Evolutionary conservation across 345 rosid genomes (phyloP).

Genomic region (Gossypium stocksii): DNA sequence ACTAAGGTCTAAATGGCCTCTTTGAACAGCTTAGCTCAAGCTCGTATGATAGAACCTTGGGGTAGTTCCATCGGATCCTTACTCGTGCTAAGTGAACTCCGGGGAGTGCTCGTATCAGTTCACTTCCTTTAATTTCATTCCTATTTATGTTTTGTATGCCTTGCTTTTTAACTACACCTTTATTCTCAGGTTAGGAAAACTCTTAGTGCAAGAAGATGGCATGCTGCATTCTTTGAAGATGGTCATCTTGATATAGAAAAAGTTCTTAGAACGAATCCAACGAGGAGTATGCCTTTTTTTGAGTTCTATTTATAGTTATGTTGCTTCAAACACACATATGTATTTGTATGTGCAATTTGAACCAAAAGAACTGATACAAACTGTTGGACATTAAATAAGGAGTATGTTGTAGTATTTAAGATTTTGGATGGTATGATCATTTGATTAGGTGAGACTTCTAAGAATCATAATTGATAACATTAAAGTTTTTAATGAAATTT

Average conservation of each 20-base stretch:
- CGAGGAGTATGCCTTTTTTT: constrained; percentile 58
- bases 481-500: background rate
- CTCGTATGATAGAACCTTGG: too few relatives aligned
- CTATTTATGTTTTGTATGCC: background rate
- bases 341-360: background rate
- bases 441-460: background rate
- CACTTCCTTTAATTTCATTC: background rate
- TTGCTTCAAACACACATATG: background rate
- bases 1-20: too few relatives aligned
- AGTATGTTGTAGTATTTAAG: background rate
- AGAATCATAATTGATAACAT: background rate
- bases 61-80: too few relatives aligned
- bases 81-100: too few relatives aligned
- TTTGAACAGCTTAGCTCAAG: too few relatives aligned
- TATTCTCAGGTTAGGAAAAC: constrained; percentile 75
- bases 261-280: constrained; percentile 83
- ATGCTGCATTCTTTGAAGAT: constrained; percentile 75
- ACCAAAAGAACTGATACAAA: background rate
- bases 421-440: background rate
- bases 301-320: background rate
- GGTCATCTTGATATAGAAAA: constrained; percentile 82
- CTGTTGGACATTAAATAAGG: constrained; percentile 1
- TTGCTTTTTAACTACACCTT: background rate
- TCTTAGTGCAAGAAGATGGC: constrained; percentile 88
- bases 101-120: too few relatives aligned